These are phyloP conservation scores for Cercospora janseana DNA, from an alignment of 2,329 filamentous ascomycete genomes.

Conservation along the genomic window DNA sequence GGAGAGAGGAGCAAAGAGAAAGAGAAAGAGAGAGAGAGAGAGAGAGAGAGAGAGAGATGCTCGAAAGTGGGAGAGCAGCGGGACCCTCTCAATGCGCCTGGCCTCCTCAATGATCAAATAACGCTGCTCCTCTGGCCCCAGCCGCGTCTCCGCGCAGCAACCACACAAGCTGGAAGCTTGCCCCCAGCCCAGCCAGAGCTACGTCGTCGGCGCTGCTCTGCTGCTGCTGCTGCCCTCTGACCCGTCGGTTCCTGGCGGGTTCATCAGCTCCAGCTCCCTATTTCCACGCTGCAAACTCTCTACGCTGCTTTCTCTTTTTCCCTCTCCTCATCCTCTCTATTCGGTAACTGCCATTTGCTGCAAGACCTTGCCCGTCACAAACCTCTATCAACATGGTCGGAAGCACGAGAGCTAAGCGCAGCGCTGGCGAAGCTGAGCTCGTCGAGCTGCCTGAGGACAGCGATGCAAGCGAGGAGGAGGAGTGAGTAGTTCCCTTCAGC, in stretches of 20 bases:
- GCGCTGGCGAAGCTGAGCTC: slow-evolving; percentile 43
- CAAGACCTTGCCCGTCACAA: neutral
- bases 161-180: no score
- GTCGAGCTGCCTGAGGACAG: slow-evolving; percentile 43
- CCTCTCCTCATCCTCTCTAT: neutral
- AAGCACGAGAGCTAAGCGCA: slow-evolving; percentile 13
- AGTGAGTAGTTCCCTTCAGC: slow-evolving; percentile 36
- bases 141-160: slow-evolving; percentile 3
- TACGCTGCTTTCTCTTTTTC: neutral
- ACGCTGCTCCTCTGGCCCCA: no score
- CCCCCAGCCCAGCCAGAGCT: no score
- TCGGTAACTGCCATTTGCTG: neutral
- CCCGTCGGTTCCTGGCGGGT: neutral
- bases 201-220: neutral
- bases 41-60: no score
- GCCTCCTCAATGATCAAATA: no score
- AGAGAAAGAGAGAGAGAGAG: no score
- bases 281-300: no score
- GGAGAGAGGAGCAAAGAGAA: no score
- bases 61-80: no score
- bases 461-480: slow-evolving; percentile 31
- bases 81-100: no score
- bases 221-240: neutral
- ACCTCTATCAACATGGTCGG: slow-evolving; percentile 7
- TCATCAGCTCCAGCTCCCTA: neutral